Evolutionary conservation across 352 stramenopile genomes (phyloP), one percentile per base, ranked within the genome.

Genomic region (Phytopythium aichiense): DNA sequence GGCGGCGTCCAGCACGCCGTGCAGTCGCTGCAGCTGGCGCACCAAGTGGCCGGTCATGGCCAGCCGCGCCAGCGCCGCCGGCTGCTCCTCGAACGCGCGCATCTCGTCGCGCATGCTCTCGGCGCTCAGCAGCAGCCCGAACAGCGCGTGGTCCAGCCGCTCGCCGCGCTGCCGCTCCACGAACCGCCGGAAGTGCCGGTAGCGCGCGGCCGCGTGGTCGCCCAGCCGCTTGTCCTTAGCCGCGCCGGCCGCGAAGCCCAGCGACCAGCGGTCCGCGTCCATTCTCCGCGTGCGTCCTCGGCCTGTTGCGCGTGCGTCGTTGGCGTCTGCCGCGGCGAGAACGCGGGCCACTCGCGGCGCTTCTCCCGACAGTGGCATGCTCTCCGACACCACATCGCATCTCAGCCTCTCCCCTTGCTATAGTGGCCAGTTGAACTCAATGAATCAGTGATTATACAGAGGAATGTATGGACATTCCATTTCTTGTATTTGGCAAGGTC

Each of bases 41-140:
- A 54, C 48, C 22, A 54, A 37, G 48, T 54, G 48, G 6, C 48
- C 48, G 6, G 48, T 54, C 48, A 37, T 28, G 25, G 48, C 48
- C 15, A 54, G 48, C 28, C 28, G 48, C 25, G 22, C 48, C 5
- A 54, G 48, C 25, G 28, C 7, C 16, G 48, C 37, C 7, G 13
- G 13, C 48, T 54, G 48, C 25, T 54, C 25, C 25, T 54, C 48
- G 48, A 37, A 54, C 25, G 48, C 48, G 48, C 48, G 48, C 48
- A 54, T 23, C 48, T 54, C 48, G 48, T 54, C 48, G 28, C 48
- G 48, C 48, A 54, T 54, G 48, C 48, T 54, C 48, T 54, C 48
- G 48, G 48, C 48, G 48, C 48, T 54, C 48, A 54, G 48, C 48
- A 54, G 48, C 48, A 54, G 48, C 16, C 15, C 48, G 48, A 54